Evolutionary conservation across 345 rosid species (phyloP).

Genomic region (Mangifera indica): DNA sequence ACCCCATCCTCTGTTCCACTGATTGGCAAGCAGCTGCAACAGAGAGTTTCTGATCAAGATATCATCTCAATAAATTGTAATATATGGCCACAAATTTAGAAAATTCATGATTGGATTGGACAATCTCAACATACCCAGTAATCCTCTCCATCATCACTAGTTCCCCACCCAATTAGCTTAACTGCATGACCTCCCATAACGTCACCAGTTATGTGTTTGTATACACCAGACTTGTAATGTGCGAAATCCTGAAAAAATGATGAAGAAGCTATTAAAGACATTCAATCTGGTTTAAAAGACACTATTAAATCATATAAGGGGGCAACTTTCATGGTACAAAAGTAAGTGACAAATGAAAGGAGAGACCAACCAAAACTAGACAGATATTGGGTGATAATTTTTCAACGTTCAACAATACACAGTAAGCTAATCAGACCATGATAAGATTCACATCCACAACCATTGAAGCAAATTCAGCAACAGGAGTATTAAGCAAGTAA

Average conservation of each 20-base stretch:
- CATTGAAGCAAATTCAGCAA: slow-evolving; percentile 3
- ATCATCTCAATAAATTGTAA: background rate
- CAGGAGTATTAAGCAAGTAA: background rate
- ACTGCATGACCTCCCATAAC: slow-evolving; percentile 92
- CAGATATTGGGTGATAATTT: background rate
- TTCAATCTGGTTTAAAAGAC: background rate
- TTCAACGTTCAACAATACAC: no score
- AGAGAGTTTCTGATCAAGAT: slow-evolving; percentile 8
- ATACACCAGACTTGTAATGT: slow-evolving; percentile 91
- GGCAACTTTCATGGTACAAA: background rate
- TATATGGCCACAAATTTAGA: background rate
- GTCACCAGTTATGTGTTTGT: slow-evolving; percentile 74
- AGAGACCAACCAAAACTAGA: background rate
- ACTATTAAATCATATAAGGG: background rate
- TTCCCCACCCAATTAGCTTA: slow-evolving; percentile 97
- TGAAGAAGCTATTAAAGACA: background rate
- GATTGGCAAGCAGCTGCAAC: slow-evolving; percentile 86
- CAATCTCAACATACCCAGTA: slow-evolving; percentile 64
- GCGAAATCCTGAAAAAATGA: slow-evolving; percentile 70
- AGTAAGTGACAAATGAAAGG: slow-evolving; percentile 1
- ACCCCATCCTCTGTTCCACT: slow-evolving; percentile 95
- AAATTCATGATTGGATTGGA: background rate
- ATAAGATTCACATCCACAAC: background rate
- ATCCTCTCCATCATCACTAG: slow-evolving; percentile 76
- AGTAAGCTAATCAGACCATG: background rate